Base-by-base conservation (phyloP, 83 land plant species). In the Isoetes engelmannii region DNA sequence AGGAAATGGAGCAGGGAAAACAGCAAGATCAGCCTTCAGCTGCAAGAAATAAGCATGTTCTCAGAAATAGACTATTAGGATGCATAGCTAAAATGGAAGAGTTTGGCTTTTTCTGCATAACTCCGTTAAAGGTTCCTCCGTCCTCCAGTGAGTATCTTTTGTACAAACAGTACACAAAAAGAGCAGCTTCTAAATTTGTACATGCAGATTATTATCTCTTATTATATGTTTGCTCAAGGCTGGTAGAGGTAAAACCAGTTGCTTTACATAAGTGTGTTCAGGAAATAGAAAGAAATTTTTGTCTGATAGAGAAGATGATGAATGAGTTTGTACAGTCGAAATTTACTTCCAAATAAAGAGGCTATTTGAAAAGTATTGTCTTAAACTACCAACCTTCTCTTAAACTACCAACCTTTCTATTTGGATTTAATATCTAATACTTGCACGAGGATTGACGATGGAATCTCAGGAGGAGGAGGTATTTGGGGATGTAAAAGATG, bases 261-360 rank as follows among this genome's bases (percentile, higher is more conserved):
- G 55, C 17, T 17, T 12, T 51, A 12, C 55, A 51, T 51, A 51
- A 51, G 55, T 51, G 55, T 51, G 55, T 51, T 17, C 55, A 51
- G 55, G 13, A 12, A 12, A 51, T 51, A 51, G 55, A 51, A 15
- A 15, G 15, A 12, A 0, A 51, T 17, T 0, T 51, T 17, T 51
- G 55, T 12, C 13, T 12, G 55, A 51, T 51, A 51, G 55, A 51
- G 37, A 28, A 28, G 37, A 28, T 28, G 37, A 28, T 28, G 37
- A 28, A 28, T 28, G 37, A 28, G 37, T 28, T 28, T 28, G 37
- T 28, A 28, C 1, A 28, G 2, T 28, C 37, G 37, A 28, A n/a
- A 28, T 2, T 28, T 28, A 2, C 37, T 28, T 28, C 2, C 37
- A 28, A 28, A 28, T 28, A 28, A 28, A 28, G 37, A 28, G 37